These are phyloP conservation scores for Globisporangium yorkense DNA, from an alignment of 352 stramenopile genomes.

Conservation along the genomic window DNA sequence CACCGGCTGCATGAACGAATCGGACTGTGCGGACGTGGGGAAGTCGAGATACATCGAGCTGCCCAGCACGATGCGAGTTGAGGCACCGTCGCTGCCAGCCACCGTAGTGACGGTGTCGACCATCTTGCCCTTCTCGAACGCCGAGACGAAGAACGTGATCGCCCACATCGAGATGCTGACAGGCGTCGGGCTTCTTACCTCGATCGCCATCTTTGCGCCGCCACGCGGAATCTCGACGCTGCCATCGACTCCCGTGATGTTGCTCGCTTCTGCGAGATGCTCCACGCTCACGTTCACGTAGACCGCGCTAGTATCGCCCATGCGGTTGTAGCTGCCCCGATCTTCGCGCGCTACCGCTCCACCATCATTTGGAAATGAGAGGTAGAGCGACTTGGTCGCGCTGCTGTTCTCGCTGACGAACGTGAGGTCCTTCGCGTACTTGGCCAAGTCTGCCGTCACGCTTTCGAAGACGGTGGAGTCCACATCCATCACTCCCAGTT, in stretches of 20 bases:
- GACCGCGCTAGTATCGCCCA: neutral
- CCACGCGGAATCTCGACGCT: neutral
- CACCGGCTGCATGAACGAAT: neutral
- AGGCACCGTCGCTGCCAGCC: neutral
- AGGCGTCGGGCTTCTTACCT: neutral
- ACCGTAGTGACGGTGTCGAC: conserved; percentile 3
- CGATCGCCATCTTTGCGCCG: neutral
- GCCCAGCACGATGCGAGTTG: conserved; percentile 4
- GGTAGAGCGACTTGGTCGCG: neutral
- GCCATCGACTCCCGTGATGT: neutral
- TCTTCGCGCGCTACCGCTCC: neutral
- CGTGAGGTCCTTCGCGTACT: neutral
- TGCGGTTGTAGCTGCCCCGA: neutral
- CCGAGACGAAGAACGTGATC: conserved; percentile 15
- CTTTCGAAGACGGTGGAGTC: neutral
- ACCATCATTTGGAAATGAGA: neutral
- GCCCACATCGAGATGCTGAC: neutral
- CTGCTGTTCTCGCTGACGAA: neutral
- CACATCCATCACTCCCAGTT: neutral
- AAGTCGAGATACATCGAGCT: conserved; percentile 14
- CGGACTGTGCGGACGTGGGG: neutral
- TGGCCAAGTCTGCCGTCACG: conserved; percentile 3
- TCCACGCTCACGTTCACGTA: neutral
- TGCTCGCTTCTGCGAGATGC: neutral
- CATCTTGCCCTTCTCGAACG: conserved; percentile 7